Percentiles rank a stretch among this genome's conserved stretches.
Conservation (phyloP, 768 basidiomycete genomes). For the Collybiopsis luxurians region DNA sequence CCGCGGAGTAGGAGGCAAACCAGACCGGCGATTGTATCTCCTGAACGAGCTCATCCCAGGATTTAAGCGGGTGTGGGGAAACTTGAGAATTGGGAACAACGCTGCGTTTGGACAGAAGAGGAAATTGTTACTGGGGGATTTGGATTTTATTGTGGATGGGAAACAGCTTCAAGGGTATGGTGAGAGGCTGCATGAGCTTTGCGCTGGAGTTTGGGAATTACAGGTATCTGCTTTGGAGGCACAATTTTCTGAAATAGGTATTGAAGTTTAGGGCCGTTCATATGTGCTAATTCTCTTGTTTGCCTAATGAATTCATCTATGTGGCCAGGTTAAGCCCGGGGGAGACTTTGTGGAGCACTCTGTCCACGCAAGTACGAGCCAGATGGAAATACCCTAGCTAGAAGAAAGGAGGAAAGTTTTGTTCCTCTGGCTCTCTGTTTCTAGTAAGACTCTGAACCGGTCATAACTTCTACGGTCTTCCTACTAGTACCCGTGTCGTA, state of each 20-base stretch:
- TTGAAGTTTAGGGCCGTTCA: not conserved
- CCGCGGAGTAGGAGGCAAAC: constrained; percentile 19
- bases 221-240: not conserved
- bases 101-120: constrained; percentile 17
- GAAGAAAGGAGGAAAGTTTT: no score
- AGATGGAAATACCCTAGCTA: no score
- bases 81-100: constrained; percentile 18
- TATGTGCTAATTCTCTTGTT: no score
- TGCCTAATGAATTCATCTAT: no score
- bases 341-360: no score
- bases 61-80: constrained; percentile 23
- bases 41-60: constrained; percentile 12
- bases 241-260: not conserved
- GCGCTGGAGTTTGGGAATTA: not conserved
- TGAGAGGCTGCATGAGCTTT: constrained; percentile 20
- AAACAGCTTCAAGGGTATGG: constrained; percentile 18
- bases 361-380: no score
- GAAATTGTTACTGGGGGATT: constrained; percentile 16
- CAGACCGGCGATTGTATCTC: constrained; percentile 9
- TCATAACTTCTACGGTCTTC: no score
- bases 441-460: no score
- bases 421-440: no score
- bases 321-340: no score
- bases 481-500: no score
- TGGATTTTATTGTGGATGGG: constrained; percentile 25